These are phyloP conservation scores for Microbotryum intermedium DNA, from an alignment of 1,284 basidiomycete genomes.

Conservation along the genomic window DNA sequence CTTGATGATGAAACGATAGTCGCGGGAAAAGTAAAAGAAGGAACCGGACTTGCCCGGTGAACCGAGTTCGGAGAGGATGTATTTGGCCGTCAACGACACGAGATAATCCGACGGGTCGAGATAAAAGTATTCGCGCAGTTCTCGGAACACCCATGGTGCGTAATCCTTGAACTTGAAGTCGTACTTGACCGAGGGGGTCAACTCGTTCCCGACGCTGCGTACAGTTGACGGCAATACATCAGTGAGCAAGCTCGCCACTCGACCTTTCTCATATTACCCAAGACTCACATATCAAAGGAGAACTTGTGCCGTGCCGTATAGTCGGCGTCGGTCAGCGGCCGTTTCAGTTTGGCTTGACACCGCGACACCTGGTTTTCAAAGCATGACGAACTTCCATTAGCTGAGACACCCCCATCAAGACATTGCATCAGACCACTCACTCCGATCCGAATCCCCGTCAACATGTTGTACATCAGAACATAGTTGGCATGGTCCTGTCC, in stretches of 20 bases:
- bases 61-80: conserved; percentile 96
- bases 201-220: conserved; percentile 82
- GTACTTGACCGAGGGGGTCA: conserved; percentile 91
- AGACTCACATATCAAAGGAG: conserved; percentile 85
- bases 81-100: conserved; percentile 89
- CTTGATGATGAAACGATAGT: conserved; percentile 99
- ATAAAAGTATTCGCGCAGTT: conserved; percentile 86
- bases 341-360: conserved; percentile 88
- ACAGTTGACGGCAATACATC: not conserved
- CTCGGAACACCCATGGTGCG: conserved; percentile 94
- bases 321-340: conserved; percentile 75
- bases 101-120: conserved; percentile 96
- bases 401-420: not conserved
- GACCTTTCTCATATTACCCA: not conserved
- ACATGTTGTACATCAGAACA: conserved; percentile 99
- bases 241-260: not conserved
- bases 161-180: conserved; percentile 99
- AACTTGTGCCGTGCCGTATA: conserved; percentile 87
- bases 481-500: conserved; percentile 97
- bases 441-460: conserved; percentile 92
- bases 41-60: conserved; percentile 97
- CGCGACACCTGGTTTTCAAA: conserved; percentile 63
- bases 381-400: conserved; percentile 2
- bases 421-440: conserved; percentile 47
- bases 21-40: conserved; percentile 98